Evolutionary conservation across 805 yeast species (phyloP), one percentile per base, ranked within the genome.

Genomic region (Metschnikowia chrysomelidarum): DNA sequence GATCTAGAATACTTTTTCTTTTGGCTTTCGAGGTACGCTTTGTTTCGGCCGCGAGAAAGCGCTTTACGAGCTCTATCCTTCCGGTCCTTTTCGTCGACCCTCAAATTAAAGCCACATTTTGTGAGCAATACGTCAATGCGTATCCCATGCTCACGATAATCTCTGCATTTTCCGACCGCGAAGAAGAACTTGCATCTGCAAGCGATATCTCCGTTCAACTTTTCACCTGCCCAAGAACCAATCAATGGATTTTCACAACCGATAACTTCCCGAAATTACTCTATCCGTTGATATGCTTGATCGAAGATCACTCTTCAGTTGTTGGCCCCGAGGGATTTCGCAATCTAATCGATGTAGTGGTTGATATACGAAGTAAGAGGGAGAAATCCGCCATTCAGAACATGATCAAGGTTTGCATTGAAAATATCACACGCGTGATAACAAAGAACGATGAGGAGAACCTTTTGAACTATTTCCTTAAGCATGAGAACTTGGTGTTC

Each of bases 21-120:
- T 57, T 82, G 23, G 69, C 67, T 40, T 73, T 81, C 39, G 85
- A 83, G 41, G 66, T 75, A 24, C 65, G 93, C 44, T 71, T 72
- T 21, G 67, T 78, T 60, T 78, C 80, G 38, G 45, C 49, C 4
- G 49, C 73, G 6, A 69, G 93, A 51, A 67, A 64, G 27, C 53
- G 54, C 6, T 36, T 84, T 12, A 71, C 74, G 30, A 61, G 67
- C 18, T 52, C 77, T 1, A 44, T 82, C 3, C 61, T 81, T 7
- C 79, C 87, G 0, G 66, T 78, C 0, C 54, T 82, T 18, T 65
- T 84, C 2, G 67, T 80, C 0, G 76, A 78, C 27, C 43, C 67
- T 3, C 50, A 54, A 0, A 67, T 59, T 42, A 81, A 83, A 47
- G 56, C 62, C 0, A 41, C 56, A 10, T 75, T 81, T 37, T 65